These are phyloP conservation scores for Candida jianshihensis DNA, from an alignment of 805 yeast species.

Conservation along the genomic window DNA sequence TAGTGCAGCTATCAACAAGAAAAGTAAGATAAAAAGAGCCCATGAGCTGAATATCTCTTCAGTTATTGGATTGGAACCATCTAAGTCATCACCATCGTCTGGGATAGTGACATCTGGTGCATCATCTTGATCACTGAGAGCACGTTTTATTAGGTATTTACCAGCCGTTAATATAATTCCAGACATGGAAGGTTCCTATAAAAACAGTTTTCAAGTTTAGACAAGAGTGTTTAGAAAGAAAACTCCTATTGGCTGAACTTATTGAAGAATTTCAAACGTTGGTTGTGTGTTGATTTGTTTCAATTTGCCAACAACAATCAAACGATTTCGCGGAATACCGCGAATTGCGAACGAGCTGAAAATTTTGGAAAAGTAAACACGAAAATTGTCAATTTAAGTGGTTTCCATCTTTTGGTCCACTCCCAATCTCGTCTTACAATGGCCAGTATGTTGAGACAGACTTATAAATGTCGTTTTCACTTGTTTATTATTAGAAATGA, in stretches of 20 bases:
- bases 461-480: constrained; percentile 15
- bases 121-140: constrained; percentile 17
- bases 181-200: constrained; percentile 14
- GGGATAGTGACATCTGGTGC: constrained; percentile 31
- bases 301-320: too few species aligned
- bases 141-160: constrained; percentile 20
- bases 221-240: too few species aligned
- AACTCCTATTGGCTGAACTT: too few species aligned
- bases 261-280: not conserved
- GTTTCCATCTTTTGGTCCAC: not conserved
- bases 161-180: constrained; percentile 16
- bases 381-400: not conserved
- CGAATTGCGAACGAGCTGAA: too few species aligned
- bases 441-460: constrained; percentile 16
- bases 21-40: constrained; percentile 86
- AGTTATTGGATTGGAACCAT: constrained; percentile 71
- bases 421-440: too few species aligned
- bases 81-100: constrained; percentile 48
- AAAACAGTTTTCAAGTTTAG: too few species aligned
- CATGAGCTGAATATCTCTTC: constrained; percentile 96
- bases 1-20: constrained; percentile 75
- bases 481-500: too few species aligned
- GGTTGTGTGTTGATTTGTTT: not conserved
- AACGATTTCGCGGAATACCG: too few species aligned
- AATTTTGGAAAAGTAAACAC: not conserved